A percentile compares a stretch with the other conserved stretches of the same genome.
These are phyloP conservation scores for Asterophora lycoperdoides DNA, from an alignment of 768 basidiomycete genomes.

Conservation along the genomic window DNA sequence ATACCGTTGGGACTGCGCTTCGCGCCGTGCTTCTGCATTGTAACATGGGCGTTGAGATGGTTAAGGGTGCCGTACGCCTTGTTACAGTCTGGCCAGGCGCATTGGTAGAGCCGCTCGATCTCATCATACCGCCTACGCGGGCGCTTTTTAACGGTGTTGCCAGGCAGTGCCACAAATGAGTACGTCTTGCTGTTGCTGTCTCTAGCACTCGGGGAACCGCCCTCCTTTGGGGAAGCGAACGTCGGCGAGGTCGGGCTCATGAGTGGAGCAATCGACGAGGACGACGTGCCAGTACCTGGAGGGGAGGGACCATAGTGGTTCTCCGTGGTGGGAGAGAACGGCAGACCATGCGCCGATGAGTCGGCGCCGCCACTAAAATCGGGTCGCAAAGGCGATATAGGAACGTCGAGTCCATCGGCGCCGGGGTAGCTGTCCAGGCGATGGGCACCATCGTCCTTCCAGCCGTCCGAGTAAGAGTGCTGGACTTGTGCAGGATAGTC, in stretches of 20 bases:
- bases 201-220: conserved; percentile 22
- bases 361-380: conserved; percentile 43
- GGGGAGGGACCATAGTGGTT: conserved; percentile 59
- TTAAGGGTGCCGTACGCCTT: conserved; percentile 95
- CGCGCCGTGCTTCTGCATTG: conserved; percentile 94
- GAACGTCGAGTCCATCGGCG: conserved; percentile 37
- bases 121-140: conserved; percentile 89
- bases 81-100: conserved; percentile 71
- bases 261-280: conserved; percentile 39
- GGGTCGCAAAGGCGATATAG: conserved; percentile 52
- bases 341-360: conserved; percentile 33
- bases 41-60: conserved; percentile 96
- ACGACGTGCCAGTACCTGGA: conserved; percentile 58
- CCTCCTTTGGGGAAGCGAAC: conserved; percentile 23
- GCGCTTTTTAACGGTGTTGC: conserved; percentile 77
- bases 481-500: conserved; percentile 29
- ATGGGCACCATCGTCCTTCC: conserved; percentile 34
- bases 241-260: conserved; percentile 26
- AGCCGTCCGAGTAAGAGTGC: conserved; percentile 21
- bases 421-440: conserved; percentile 29
- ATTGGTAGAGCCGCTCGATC: conserved; percentile 90
- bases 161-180: conserved; percentile 77
- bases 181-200: conserved; percentile 63
- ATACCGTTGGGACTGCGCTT: conserved; percentile 83
- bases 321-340: conserved; percentile 43